Base-by-base conservation (phyloP, 768 basidiomycete genomes). In the Termitomyces sp. region DNA sequence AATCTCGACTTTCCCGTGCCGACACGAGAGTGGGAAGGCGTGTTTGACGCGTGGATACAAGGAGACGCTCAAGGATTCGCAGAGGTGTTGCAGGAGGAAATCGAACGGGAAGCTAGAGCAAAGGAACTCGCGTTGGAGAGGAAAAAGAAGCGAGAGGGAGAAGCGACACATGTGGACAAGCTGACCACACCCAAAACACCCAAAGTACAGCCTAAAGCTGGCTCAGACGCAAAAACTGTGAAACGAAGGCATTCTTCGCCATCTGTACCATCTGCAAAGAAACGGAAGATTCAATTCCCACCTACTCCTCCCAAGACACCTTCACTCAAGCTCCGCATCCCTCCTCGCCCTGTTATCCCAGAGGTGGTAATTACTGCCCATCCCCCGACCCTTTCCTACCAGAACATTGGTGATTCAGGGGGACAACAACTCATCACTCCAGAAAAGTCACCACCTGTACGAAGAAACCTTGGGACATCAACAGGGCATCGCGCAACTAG, bases 31-130 rank as follows among this genome's bases (percentile, higher is more conserved):
- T 96, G 92, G 93, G 90, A 91, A 63, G 90, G 87, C 8, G 88
- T 96, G 3, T 96, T 97, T 66, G 94, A 97, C 73, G 83, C 84
- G 42, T 96, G 93, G 91, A 73, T 94, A 58, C 86, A 94, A 67
- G 93, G 94, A 1, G 94, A 96, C 69, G 88, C 91, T 2, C 95
- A 97, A 71, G 70, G 69, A 16, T 95, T 96, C 73, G 90, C 92
- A 6, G 74, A 75, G 42, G 70, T 85, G 61, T 70, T 92, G 62
- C 79, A 78, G 62, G 77, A 77, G 24, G 88, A 87, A 73, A 78
- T 90, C 38, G 79, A 80, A 62, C 82, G 79, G 66, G 84, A 87
- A 71, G 70, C 74, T 20, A 76, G 71, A 50, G 78, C 80, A 42
- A 89, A 85, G 68, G 82, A 86, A 69, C 75, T 79, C 7, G 80